Percentiles rank a stretch among this genome's conserved stretches.
These are phyloP conservation scores for Nothophaeocryptopus gaeumannii DNA, from an alignment of 2,329 filamentous ascomycete species.

Conservation along the genomic window DNA sequence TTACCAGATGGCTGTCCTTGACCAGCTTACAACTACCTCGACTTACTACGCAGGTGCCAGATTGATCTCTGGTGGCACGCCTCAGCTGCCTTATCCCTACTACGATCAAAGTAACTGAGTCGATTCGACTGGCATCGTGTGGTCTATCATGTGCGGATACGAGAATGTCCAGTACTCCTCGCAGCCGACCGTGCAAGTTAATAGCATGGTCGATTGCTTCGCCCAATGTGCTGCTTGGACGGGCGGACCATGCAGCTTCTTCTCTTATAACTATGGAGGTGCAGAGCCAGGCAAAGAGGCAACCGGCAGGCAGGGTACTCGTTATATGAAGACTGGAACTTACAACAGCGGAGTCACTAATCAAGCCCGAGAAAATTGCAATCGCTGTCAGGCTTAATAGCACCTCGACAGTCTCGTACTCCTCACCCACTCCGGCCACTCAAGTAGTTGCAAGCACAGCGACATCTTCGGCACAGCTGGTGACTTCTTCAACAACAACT, in stretches of 20 bases:
- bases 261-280: not conserved
- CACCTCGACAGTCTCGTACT: too few species aligned
- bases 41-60: constrained; percentile 3
- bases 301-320: not conserved
- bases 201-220: not conserved
- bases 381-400: too few species aligned
- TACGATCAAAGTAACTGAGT: constrained; percentile 1
- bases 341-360: too few species aligned
- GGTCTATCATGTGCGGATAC: not conserved
- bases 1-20: not conserved
- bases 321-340: not conserved
- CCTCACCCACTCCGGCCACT: too few species aligned
- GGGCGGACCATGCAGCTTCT: too few species aligned
- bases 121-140: not conserved
- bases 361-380: too few species aligned
- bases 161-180: not conserved
- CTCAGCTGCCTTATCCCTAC: constrained; percentile 5
- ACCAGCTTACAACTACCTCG: not conserved
- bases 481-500: too few species aligned
- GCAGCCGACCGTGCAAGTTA: not conserved
- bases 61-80: not conserved
- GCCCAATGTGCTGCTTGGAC: not conserved
- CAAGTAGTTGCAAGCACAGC: too few species aligned
- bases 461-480: too few species aligned
- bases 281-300: not conserved